These are phyloP conservation scores for Hypoxylon sp. DNA, from an alignment of 2,329 filamentous ascomycete species.

Conservation along the genomic window DNA sequence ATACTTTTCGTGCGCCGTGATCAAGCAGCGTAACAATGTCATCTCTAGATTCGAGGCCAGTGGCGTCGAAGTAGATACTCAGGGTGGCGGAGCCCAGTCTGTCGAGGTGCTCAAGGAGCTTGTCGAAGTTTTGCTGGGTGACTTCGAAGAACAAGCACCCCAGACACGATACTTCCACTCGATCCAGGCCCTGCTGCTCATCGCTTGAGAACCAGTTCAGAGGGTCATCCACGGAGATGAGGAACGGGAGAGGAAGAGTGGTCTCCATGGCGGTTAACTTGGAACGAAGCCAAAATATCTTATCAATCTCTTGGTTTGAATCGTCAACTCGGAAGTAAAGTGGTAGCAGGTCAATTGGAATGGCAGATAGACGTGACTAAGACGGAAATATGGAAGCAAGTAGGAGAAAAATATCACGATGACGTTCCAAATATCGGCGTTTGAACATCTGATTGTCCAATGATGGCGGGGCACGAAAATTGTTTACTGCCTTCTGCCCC, in stretches of 20 bases:
- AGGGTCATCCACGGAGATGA: constrained; percentile 64
- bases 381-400: not conserved
- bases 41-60: constrained; percentile 70
- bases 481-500: constrained; percentile 27
- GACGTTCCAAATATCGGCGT: constrained; percentile 32
- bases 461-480: constrained; percentile 38
- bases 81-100: constrained; percentile 58
- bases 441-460: constrained; percentile 22
- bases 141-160: constrained; percentile 67
- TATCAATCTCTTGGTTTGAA: not conserved
- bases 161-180: constrained; percentile 65
- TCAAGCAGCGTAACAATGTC: constrained; percentile 85
- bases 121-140: constrained; percentile 50
- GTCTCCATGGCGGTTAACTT: constrained; percentile 62
- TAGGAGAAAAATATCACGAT: constrained; percentile 24
- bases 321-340: not conserved
- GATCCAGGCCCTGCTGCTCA: constrained; percentile 55
- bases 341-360: too few relatives aligned
- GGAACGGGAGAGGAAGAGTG: constrained; percentile 68
- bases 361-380: too few relatives aligned
- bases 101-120: constrained; percentile 57
- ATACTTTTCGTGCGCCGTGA: constrained; percentile 82
- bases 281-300: constrained; percentile 4
- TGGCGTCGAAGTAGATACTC: constrained; percentile 79
- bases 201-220: constrained; percentile 57